Evolutionary conservation across 2,329 filamentous ascomycete species (phyloP), one percentile per base, ranked within the genome.

Genomic region (Fusarium longipes): DNA sequence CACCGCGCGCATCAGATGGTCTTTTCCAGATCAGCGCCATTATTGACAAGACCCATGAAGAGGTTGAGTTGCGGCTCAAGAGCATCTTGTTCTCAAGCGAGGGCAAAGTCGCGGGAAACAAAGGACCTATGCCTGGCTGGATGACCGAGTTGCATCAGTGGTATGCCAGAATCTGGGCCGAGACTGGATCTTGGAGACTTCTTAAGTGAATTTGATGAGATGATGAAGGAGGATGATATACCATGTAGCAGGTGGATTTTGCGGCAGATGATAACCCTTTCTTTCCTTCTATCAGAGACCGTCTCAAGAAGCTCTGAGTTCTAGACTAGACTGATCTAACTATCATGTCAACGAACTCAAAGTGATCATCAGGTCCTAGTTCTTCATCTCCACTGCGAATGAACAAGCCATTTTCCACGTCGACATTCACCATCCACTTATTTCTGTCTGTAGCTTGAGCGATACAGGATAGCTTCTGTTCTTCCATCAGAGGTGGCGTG

Each of bases 41-140:
- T 14, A 77, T 91, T 17, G 87, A 91, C 77, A 81, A 83, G 71
- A 82, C 85, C 8, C 79, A 84, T 32, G 83, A 83, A 14, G 84
- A 88, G 61, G 89, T 85, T 4, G 88, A 90, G 75, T 86, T 92
- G 67, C 80, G 82, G 4, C 78, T 92, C 54, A 91, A 90, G 83
- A 89, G 86, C 73, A 78, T 82, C 81, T 70, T 91, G 83, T 83
- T 91, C 71, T 75, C 73, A n/a, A 82, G 82, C 71, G 65, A 76
- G 55, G 74, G 73, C 40, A 78, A 73, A 51, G 42, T 79, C 6
- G 67, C 76, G 5, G 79, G 80, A 1, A 72, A 70, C 38, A 75
- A 77, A 50, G 74, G 74, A 0, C 73, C 74, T 0, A 77, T 77
- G 75, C 67, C 76, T 1, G 5, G 33, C 0, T 75, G 67, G 65